phyloP scores from a whole-genome alignment of 176 grass and related monocot genomes.

The Ensete glaucum region DNA sequence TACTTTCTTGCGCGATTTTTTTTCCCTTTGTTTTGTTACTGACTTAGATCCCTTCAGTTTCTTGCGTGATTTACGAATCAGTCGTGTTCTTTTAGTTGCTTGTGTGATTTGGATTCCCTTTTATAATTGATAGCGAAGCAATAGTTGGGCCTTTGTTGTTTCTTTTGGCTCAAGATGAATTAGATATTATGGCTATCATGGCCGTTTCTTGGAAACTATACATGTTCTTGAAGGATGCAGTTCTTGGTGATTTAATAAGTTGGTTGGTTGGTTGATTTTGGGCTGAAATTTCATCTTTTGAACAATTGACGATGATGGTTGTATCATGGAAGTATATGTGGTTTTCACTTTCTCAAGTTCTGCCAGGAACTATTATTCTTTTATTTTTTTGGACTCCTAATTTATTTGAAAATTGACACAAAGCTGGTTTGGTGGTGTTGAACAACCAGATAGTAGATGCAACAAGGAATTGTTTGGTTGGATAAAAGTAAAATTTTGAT shows the following conservation, averaged over 20 bases:
- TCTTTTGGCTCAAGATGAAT: neutral
- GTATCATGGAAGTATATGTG: too few species aligned
- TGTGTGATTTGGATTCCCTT: neutral
- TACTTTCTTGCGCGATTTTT: neutral
- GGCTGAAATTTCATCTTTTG: neutral
- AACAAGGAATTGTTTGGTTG: too few species aligned
- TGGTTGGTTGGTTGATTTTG: neutral
- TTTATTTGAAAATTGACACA: neutral
- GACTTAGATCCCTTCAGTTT: neutral
- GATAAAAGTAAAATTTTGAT: neutral
- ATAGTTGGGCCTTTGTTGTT: neutral
- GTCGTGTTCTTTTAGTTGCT: neutral
- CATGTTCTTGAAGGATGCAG: neutral
- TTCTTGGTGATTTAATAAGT: neutral
- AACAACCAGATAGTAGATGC: too few species aligned
- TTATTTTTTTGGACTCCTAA: neutral
- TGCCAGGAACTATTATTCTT: too few species aligned
- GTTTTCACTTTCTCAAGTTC: too few species aligned
- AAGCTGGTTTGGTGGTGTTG: neutral
- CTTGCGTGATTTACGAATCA: neutral
- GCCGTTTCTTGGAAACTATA: too few species aligned
- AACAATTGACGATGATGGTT: neutral
- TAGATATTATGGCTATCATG: neutral
- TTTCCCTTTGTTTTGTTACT: neutral
- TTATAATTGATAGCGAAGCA: neutral